A percentile compares a stretch with the other conserved stretches of the same genome.
Conservation (phyloP, 2,329 filamentous ascomycete species). For the Mariannaea sp. region DNA sequence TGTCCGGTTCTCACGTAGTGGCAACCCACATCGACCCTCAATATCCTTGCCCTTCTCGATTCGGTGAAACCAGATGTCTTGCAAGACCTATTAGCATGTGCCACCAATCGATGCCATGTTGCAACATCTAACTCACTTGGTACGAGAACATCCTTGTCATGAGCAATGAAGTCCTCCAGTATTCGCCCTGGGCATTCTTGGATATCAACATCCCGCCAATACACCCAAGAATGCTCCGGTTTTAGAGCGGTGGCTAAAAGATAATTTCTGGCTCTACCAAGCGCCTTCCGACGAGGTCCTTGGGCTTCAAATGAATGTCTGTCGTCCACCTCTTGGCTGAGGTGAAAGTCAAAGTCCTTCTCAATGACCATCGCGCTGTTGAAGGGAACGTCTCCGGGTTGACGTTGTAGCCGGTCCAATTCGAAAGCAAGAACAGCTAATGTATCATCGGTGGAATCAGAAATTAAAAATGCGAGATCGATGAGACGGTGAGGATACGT, state of each 20-base stretch:
- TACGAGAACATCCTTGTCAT: constrained; percentile 90
- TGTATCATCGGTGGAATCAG: constrained; percentile 90
- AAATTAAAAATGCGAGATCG: constrained; percentile 91
- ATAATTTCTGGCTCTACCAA: constrained; percentile 92
- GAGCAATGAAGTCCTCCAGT: constrained; percentile 92
- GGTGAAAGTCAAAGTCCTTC: constrained; percentile 82
- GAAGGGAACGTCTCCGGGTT: constrained; percentile 81
- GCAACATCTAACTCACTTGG: constrained; percentile 71
- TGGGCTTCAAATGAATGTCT: constrained; percentile 87
- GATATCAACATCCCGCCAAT: constrained; percentile 98
- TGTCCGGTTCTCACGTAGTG: background rate
- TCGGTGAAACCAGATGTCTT: constrained; percentile 96
- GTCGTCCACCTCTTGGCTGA: constrained; percentile 80
- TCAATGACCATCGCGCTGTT: constrained; percentile 82
- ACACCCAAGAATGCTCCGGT: constrained; percentile 96
- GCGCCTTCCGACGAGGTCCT: constrained; percentile 84
- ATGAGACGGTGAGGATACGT: constrained; percentile 96
- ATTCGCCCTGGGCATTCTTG: constrained; percentile 86
- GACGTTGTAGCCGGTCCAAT: constrained; percentile 84
- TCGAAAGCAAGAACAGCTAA: constrained; percentile 84
- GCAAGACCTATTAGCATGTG: constrained; percentile 32
- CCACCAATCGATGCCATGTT: background rate
- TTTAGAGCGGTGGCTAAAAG: constrained; percentile 82
- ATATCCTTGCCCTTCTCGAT: constrained; percentile 83
- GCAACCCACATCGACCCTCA: constrained; percentile 83